These are phyloP conservation scores for Stylonectria norvegica DNA, from an alignment of 2,329 filamentous ascomycete genomes.

Conservation along the genomic window DNA sequence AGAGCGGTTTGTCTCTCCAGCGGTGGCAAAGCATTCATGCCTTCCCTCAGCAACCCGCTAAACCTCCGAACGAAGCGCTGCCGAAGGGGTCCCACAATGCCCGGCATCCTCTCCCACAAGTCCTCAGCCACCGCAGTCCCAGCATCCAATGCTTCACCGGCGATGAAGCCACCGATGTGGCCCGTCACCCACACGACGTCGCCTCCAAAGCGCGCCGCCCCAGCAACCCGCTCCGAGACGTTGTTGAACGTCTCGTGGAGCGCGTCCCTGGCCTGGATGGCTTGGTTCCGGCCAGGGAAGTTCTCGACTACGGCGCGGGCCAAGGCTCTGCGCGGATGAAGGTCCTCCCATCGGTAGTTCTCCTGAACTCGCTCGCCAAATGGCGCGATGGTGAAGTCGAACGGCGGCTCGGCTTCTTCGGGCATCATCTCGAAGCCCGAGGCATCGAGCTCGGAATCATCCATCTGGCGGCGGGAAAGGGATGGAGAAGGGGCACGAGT, in stretches of 20 bases:
- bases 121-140: constrained; percentile 1
- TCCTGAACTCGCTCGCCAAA: constrained; percentile 1
- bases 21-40: constrained; percentile 11
- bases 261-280: constrained; percentile 2
- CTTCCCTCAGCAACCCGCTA: constrained; percentile 9
- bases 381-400: constrained; percentile 7
- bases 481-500: no score
- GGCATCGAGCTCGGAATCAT: neutral
- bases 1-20: constrained; percentile 3
- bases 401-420: constrained; percentile 2
- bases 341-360: constrained; percentile 2
- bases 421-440: constrained; percentile 1
- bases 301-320: neutral
- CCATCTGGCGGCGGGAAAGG: no score
- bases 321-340: neutral
- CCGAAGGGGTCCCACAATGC: constrained; percentile 1
- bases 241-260: constrained; percentile 10
- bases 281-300: constrained; percentile 1
- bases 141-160: constrained; percentile 3
- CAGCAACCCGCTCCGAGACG: neutral
- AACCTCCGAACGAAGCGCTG: neutral
- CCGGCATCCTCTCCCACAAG: constrained; percentile 7
- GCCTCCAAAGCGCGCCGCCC: neutral
- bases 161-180: constrained; percentile 5
- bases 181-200: constrained; percentile 5